phyloP scores from a whole-genome alignment of 176 grass and related monocot genomes.

The Bonia amplexicaulis region DNA sequence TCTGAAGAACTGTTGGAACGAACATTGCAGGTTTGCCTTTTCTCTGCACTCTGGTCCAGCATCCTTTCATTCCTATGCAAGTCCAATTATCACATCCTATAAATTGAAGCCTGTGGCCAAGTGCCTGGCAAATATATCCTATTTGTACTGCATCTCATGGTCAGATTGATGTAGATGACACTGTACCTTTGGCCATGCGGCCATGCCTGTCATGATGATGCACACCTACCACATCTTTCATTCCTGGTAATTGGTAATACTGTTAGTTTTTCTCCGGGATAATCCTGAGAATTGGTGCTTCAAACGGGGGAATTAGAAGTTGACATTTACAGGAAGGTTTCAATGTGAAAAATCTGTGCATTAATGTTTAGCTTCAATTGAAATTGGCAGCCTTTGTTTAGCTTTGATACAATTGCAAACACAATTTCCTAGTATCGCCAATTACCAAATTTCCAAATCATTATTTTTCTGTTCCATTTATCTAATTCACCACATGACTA shows the following conservation, averaged over 20 bases:
- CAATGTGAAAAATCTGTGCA: background rate
- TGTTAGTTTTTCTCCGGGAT: background rate
- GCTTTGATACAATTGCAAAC: slow-evolving; percentile 3
- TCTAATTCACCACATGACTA: background rate
- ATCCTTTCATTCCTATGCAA: background rate
- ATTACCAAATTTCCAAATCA: background rate
- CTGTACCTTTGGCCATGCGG: background rate
- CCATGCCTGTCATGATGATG: background rate
- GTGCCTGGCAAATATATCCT: background rate
- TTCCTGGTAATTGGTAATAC: background rate
- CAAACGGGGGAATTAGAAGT: background rate
- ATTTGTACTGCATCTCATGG: background rate
- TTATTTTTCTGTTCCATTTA: background rate
- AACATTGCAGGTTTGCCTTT: slow-evolving; percentile 44
- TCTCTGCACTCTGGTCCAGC: slow-evolving; percentile 2
- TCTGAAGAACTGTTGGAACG: slow-evolving; percentile 31
- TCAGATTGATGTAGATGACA: background rate
- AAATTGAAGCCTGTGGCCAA: background rate
- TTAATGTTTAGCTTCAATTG: background rate
- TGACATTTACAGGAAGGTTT: background rate
- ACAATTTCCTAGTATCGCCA: background rate
- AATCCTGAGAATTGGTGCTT: background rate
- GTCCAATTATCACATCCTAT: background rate
- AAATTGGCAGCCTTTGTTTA: background rate
- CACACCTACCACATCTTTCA: background rate